Percentiles rank a stretch among this genome's conserved stretches.
Evolutionary conservation across 2,329 filamentous ascomycete species (phyloP).

Genomic region (Metarhizium humberi): DNA sequence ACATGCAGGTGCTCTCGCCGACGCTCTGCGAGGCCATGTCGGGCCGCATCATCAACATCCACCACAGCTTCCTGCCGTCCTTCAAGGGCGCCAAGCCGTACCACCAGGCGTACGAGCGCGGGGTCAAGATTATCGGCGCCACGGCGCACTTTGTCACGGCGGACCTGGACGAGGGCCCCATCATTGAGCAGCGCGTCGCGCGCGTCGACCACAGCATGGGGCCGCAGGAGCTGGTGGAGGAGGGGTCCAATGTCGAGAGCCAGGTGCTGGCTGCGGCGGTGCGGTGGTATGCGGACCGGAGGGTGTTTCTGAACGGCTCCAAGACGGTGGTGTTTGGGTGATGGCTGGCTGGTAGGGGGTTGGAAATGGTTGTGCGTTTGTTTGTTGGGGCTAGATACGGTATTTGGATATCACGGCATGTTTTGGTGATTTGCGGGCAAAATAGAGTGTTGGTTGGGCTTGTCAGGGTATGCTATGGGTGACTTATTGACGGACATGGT

Average conservation of each 20-base stretch:
- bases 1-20: slow-evolving; percentile 80
- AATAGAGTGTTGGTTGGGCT: no score
- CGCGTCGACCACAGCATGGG: slow-evolving; percentile 70
- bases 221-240: slow-evolving; percentile 66
- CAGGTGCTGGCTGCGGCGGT: slow-evolving; percentile 74
- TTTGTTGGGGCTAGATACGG: no score
- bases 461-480: no score
- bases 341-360: neutral
- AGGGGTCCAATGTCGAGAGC: slow-evolving; percentile 77
- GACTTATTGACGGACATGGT: no score
- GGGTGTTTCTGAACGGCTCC: slow-evolving; percentile 67
- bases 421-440: no score
- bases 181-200: slow-evolving; percentile 76
- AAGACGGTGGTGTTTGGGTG: slow-evolving; percentile 67
- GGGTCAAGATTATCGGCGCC: slow-evolving; percentile 82
- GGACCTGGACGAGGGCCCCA: slow-evolving; percentile 77
- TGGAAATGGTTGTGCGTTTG: neutral
- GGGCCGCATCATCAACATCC: slow-evolving; percentile 85
- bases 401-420: no score
- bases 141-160: slow-evolving; percentile 82
- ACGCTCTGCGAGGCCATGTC: slow-evolving; percentile 69
- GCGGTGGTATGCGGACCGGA: slow-evolving; percentile 73
- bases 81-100: slow-evolving; percentile 88
- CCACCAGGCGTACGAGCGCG: slow-evolving; percentile 77
- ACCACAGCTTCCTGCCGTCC: slow-evolving; percentile 76